Conservation (phyloP, 257 asterid species). For the Scutellaria baicalensis region DNA sequence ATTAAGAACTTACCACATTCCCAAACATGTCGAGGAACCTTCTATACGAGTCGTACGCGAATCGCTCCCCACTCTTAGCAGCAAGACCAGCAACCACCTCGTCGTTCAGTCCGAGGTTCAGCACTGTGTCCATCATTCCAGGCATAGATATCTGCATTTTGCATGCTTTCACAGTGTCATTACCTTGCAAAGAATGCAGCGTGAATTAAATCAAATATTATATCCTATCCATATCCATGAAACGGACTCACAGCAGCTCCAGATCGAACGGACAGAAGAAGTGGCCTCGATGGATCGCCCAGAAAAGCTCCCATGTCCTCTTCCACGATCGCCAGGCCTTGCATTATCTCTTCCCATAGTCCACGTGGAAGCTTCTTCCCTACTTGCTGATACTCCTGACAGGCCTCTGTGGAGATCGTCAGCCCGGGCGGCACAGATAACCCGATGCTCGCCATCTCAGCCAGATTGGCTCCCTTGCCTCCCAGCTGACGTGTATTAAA, state of each 20-base stretch:
- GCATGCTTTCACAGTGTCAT: not conserved
- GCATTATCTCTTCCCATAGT: constrained; percentile 80
- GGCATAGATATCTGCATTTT: constrained; percentile 86
- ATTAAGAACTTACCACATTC: constrained; percentile 54
- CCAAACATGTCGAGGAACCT: constrained; percentile 98
- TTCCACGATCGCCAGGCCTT: constrained; percentile 61
- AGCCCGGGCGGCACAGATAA: constrained; percentile 95
- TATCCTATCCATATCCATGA: not conserved
- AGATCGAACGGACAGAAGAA: constrained; percentile 85
- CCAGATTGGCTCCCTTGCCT: constrained; percentile 97
- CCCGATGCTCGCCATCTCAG: constrained; percentile 98
- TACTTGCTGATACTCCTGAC: constrained; percentile 76
- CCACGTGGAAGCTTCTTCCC: constrained; percentile 66
- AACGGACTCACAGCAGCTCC: constrained; percentile 75
- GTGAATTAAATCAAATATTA: no score
- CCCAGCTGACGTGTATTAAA: constrained; percentile 47
- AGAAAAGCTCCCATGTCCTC: constrained; percentile 80
- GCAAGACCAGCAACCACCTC: constrained; percentile 85
- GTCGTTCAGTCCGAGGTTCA: constrained; percentile 87
- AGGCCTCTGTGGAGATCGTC: constrained; percentile 94
- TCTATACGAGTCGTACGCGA: constrained; percentile 86
- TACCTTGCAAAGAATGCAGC: not conserved
- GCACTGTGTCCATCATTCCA: constrained; percentile 99
- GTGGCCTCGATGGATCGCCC: constrained; percentile 79
- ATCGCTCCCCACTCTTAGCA: constrained; percentile 84